A percentile compares a stretch with the other conserved stretches of the same genome.
Conservation (phyloP, 257 asterid genomes). For the Solanum peruvianum region DNA sequence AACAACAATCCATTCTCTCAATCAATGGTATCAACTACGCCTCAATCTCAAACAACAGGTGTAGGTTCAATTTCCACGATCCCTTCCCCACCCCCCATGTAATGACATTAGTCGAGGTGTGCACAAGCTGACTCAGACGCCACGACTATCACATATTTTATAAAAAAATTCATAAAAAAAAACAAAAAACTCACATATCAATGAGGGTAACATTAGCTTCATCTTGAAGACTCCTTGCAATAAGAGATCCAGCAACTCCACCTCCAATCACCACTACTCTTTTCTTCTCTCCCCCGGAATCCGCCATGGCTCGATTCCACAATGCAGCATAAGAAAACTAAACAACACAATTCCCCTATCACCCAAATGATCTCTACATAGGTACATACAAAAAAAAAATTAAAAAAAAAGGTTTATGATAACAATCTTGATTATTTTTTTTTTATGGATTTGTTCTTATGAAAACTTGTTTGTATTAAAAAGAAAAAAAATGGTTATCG, state of each 20-base stretch:
- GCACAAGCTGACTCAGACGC: background rate
- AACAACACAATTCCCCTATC: background rate
- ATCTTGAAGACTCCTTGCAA: slow-evolving; percentile 4
- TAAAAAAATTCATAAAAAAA: background rate
- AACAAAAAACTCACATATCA: background rate
- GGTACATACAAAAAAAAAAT: background rate
- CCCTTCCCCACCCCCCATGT: background rate
- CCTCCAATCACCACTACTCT: slow-evolving; percentile 8
- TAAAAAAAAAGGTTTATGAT: background rate
- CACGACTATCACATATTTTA: background rate
- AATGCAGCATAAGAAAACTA: background rate
- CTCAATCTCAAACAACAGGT: background rate
- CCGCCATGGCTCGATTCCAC: background rate
- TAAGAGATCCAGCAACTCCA: slow-evolving; percentile 10
- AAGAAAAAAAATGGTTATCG: background rate
- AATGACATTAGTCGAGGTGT: background rate
- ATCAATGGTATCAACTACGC: background rate
- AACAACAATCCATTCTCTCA: background rate
- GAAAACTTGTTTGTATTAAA: background rate
- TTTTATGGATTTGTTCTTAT: background rate
- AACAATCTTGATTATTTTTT: background rate
- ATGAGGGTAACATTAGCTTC: slow-evolving; percentile 4
- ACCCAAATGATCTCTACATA: background rate
- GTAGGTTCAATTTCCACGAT: background rate
- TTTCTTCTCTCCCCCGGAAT: background rate